phyloP scores from a whole-genome alignment of 2,329 filamentous ascomycete species.

The Colletotrichum navitas region DNA sequence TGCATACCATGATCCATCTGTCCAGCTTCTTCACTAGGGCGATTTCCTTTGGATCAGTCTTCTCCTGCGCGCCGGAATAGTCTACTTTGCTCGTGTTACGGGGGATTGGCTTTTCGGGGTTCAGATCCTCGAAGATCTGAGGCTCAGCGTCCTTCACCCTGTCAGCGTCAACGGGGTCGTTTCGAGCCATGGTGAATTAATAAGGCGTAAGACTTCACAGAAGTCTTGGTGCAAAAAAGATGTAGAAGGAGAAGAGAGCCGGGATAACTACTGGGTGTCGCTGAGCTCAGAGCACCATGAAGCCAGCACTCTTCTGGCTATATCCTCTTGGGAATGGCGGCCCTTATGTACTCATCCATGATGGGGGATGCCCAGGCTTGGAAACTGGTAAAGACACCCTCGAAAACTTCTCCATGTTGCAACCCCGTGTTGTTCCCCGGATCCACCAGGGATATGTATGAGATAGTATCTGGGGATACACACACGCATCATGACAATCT shows the following conservation, averaged over 20 bases:
- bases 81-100: slow-evolving; percentile 45
- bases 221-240: not conserved
- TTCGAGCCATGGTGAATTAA: slow-evolving; percentile 8
- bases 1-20: slow-evolving; percentile 53
- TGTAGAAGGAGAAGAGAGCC: not conserved
- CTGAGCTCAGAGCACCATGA: slow-evolving; percentile 15
- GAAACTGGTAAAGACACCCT: slow-evolving; percentile 3
- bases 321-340: slow-evolving; percentile 9
- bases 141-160: slow-evolving; percentile 32
- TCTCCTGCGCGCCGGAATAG: slow-evolving; percentile 56
- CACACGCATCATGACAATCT: slow-evolving; percentile 4
- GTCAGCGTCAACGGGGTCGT: slow-evolving; percentile 7
- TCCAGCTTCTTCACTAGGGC: slow-evolving; percentile 57
- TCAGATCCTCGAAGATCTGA: slow-evolving; percentile 41
- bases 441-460: slow-evolving; percentile 14
- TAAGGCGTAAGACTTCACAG: not conserved
- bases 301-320: too few relatives aligned
- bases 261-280: slow-evolving; percentile 1
- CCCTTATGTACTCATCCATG: slow-evolving; percentile 26
- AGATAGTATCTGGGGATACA: not conserved
- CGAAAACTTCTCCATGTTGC: slow-evolving; percentile 2
- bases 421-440: slow-evolving; percentile 17
- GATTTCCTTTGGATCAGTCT: slow-evolving; percentile 57
- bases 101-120: slow-evolving; percentile 43
- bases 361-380: slow-evolving; percentile 27